Evolutionary conservation across 2,329 filamentous ascomycete genomes (phyloP).

Genomic region (Lasiodiplodia citricola): DNA sequence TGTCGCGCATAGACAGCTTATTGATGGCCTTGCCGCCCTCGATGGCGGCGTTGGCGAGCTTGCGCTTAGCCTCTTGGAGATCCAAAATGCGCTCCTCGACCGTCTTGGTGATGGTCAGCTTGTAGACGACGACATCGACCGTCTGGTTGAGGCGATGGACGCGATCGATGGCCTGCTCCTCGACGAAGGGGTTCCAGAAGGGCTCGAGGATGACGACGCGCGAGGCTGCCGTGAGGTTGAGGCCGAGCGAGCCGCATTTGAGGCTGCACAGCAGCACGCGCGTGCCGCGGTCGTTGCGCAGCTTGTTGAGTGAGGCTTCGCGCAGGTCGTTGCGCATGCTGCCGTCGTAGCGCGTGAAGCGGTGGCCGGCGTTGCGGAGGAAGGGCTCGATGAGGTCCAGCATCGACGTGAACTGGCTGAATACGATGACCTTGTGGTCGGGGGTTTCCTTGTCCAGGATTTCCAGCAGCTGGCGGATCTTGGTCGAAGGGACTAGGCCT

Average conservation of each 20-base stretch:
- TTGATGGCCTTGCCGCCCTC: constrained; percentile 79
- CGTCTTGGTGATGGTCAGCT: constrained; percentile 82
- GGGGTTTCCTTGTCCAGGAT: constrained; percentile 79
- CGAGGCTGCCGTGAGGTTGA: constrained; percentile 93
- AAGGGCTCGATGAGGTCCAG: constrained; percentile 95
- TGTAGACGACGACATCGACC: constrained; percentile 92
- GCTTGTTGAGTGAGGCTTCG: constrained; percentile 79
- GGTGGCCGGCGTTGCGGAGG: constrained; percentile 73
- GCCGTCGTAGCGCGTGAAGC: constrained; percentile 90
- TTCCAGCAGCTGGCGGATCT: constrained; percentile 83
- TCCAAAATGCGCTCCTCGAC: constrained; percentile 96
- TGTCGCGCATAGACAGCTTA: constrained; percentile 91
- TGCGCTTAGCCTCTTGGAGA: constrained; percentile 90
- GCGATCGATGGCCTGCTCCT: constrained; percentile 98
- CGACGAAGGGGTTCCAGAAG: constrained; percentile 99
- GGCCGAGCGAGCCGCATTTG: constrained; percentile 88
- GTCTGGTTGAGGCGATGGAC: constrained; percentile 98
- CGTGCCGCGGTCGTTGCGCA: constrained; percentile 76
- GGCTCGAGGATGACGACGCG: constrained; percentile 94
- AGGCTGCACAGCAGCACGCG: constrained; percentile 90
- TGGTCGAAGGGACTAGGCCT: constrained; percentile 74
- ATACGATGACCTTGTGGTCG: constrained; percentile 96
- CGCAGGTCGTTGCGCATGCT: constrained; percentile 92
- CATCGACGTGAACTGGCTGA: constrained; percentile 98
- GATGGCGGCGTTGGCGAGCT: constrained; percentile 89